phyloP scores from a whole-genome alignment of 768 basidiomycete genomes.

The Astraeus odoratus region DNA sequence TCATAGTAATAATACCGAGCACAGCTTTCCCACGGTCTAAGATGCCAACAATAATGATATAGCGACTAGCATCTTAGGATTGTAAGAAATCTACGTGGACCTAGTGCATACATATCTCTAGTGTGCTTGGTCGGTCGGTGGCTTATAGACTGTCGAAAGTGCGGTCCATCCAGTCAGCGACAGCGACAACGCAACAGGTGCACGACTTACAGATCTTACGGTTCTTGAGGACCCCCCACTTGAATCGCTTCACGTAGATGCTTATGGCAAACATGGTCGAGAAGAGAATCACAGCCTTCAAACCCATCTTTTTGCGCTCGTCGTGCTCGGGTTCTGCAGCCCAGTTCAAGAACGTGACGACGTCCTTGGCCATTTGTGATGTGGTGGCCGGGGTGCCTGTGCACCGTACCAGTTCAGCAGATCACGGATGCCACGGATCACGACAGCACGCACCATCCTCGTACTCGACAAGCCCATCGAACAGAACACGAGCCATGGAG shows the following conservation, averaged over 20 bases:
- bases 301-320: conserved; percentile 92
- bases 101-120: conserved; percentile 17
- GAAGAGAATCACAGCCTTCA: conserved; percentile 94
- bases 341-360: conserved; percentile 92
- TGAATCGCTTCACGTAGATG: conserved; percentile 92
- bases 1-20: too few relatives aligned
- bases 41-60: too few relatives aligned
- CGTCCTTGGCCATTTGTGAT: conserved; percentile 99
- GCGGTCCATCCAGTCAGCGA: conserved; percentile 8
- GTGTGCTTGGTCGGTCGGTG: conserved; percentile 29
- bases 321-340: conserved; percentile 98
- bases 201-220: conserved; percentile 74
- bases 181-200: not conserved
- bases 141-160: conserved; percentile 36
- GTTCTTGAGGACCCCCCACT: conserved; percentile 89
- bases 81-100: conserved; percentile 21
- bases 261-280: conserved; percentile 74
- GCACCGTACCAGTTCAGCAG: conserved; percentile 7
- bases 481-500: conserved; percentile 95
- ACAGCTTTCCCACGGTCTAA: conserved; percentile 1
- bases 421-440: not conserved
- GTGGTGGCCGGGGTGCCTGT: conserved; percentile 92
- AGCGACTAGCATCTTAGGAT: conserved; percentile 16
- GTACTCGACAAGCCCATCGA: conserved; percentile 94
- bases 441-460: conserved; percentile 64